These are phyloP conservation scores for Volvox carteri DNA, from an alignment of 163 green algal species.

Conservation along the genomic window DNA sequence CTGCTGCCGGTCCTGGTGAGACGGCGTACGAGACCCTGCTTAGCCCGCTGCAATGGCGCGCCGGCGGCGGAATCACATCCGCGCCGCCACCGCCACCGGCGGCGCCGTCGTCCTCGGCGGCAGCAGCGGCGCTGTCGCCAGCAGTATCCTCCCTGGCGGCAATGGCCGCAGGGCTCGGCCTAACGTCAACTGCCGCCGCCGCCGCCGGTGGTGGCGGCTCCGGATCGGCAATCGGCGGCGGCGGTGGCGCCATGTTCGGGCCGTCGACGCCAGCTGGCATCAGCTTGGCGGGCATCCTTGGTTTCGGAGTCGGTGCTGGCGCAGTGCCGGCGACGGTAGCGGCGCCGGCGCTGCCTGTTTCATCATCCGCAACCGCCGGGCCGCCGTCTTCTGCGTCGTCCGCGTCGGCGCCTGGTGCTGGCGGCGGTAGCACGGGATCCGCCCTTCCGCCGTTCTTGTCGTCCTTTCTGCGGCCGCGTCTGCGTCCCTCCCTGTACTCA, in stretches of 20 bases:
- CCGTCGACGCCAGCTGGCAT: background rate
- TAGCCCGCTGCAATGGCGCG: conserved; percentile 45
- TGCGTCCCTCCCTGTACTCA: conserved; percentile 37
- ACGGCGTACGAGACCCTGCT: conserved; percentile 43
- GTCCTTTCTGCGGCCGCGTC: conserved; percentile 39
- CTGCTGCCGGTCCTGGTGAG: background rate
- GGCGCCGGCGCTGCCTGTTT: conserved; percentile 18
- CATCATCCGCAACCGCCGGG: conserved; percentile 20
- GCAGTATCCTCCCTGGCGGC: background rate
- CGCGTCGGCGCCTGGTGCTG: background rate
- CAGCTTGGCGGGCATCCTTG: background rate
- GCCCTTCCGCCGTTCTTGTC: conserved; percentile 36
- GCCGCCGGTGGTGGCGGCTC: background rate
- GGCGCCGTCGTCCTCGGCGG: too few relatives aligned
- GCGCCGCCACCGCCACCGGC: too few relatives aligned
- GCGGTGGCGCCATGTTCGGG: background rate
- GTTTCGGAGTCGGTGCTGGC: conserved; percentile 3
- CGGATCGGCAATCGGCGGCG: background rate
- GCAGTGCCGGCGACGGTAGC: background rate
- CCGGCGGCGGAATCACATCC: conserved; percentile 47
- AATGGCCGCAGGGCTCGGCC: background rate
- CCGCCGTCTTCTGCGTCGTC: background rate
- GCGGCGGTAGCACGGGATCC: conserved; percentile 3
- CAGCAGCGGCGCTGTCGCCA: too few relatives aligned
- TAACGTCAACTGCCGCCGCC: background rate